Percentiles rank a stretch among this genome's conserved stretches.
Evolutionary conservation across 23 red algal species (phyloP).

Genomic region (Gracilaria domingensis): DNA sequence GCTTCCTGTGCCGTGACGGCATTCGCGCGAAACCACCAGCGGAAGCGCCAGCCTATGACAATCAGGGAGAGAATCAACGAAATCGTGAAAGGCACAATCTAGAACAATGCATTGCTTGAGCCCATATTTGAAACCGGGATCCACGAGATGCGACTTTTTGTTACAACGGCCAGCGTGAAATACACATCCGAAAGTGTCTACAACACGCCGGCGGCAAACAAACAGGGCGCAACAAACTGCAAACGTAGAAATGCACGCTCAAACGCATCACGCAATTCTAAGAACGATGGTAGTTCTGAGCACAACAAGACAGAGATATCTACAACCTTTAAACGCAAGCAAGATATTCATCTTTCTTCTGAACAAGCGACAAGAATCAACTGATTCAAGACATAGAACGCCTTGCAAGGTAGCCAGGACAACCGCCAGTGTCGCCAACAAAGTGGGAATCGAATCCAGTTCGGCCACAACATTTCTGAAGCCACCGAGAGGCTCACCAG

Average conservation of each 20-base stretch:
- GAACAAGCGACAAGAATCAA: constrained; percentile 40
- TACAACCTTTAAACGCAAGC: constrained; percentile 7
- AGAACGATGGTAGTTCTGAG: constrained; percentile 33
- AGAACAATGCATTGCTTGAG: neutral
- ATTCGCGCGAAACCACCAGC: constrained; percentile 38
- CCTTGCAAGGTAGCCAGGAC: constrained; percentile 28
- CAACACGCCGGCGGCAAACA: constrained; percentile 38
- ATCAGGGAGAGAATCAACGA: neutral
- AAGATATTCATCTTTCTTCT: constrained; percentile 44
- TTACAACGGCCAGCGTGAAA: constrained; percentile 44
- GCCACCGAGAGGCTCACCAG: constrained; percentile 17
- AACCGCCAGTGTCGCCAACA: constrained; percentile 3
- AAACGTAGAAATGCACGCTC: neutral
- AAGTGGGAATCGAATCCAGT: constrained; percentile 4
- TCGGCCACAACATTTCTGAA: neutral
- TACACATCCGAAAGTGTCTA: constrained; percentile 15
- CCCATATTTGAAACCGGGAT: constrained; percentile 32
- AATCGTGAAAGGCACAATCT: constrained; percentile 6
- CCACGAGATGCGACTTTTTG: constrained; percentile 44
- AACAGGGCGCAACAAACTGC: constrained; percentile 40
- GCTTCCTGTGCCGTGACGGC: neutral
- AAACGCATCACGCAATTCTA: constrained; percentile 31
- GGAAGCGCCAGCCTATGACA: constrained; percentile 37
- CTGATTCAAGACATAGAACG: constrained; percentile 29
- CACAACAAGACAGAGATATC: neutral